Evolutionary conservation across 257 asterid species (phyloP).

Genomic region (Solanum paucissectum): DNA sequence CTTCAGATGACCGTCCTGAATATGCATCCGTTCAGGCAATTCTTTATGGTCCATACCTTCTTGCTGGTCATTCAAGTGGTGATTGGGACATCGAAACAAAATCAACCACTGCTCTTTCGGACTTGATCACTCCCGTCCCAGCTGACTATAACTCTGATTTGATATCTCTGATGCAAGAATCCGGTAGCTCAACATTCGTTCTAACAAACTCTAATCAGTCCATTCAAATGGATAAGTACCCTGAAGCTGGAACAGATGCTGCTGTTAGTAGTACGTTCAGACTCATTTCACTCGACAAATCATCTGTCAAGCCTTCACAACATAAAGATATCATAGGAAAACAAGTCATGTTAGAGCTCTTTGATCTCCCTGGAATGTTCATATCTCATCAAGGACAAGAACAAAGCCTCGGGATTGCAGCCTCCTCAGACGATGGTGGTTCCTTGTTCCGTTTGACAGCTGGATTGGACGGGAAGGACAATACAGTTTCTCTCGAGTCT

Average conservation of each 20-base stretch:
- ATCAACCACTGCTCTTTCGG: slow-evolving; percentile 24
- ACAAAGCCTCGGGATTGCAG: slow-evolving; percentile 21
- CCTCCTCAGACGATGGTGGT: slow-evolving; percentile 6
- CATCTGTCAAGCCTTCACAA: background rate
- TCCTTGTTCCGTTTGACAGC: slow-evolving; percentile 27
- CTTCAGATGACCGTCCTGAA: slow-evolving; percentile 60
- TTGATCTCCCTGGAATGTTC: slow-evolving; percentile 49
- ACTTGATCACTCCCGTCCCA: slow-evolving; percentile 53
- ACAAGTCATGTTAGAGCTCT: slow-evolving; percentile 55
- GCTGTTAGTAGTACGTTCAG: slow-evolving; percentile 49
- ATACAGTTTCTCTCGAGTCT: slow-evolving; percentile 42
- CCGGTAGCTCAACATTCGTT: slow-evolving; percentile 17
- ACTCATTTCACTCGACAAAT: slow-evolving; percentile 19
- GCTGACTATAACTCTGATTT: slow-evolving; percentile 26
- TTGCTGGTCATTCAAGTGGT: slow-evolving; percentile 54
- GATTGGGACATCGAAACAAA: slow-evolving; percentile 59
- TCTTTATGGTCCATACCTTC: slow-evolving; percentile 87
- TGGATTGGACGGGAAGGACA: slow-evolving; percentile 30
- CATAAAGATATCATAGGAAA: slow-evolving; percentile 29
- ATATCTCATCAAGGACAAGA: slow-evolving; percentile 47
- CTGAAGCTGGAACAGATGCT: slow-evolving; percentile 52
- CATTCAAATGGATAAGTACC: slow-evolving; percentile 30
- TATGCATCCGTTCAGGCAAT: slow-evolving; percentile 64
- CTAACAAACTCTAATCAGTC: slow-evolving; percentile 32
- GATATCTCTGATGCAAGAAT: slow-evolving; percentile 53